Evolutionary conservation across 345 rosid genomes (phyloP), one percentile per base, ranked within the genome.

Genomic region (Lepidium sativum): DNA sequence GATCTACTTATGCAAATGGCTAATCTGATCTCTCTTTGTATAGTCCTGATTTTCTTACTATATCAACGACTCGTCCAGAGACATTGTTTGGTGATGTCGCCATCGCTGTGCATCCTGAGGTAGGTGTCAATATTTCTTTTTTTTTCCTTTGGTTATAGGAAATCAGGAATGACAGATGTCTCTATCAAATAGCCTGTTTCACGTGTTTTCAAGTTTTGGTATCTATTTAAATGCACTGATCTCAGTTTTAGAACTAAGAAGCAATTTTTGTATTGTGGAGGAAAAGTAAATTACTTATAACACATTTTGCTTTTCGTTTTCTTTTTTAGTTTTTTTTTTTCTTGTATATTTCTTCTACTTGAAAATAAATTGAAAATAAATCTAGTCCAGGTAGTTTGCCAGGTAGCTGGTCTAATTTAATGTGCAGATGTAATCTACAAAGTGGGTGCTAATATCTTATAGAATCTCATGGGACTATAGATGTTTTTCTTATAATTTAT

Each of bases 61-160:
- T 92, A 65, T 96, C 98, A 70, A 92, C 98, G 35, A 92, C 98
- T 12, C 89, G 98, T 42, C 98, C 98, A 25, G 98, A 92, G 82
- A 92, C 98, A 61, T 71, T 92, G 68, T 92, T 92, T 78, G 98
- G 94, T 65, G 98, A 92, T 72, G 98, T 89, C 35, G 98, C 98
- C 25, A 32, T 92, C 43, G 96, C 98, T 18, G 98, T 92, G 70
- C 77, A 92, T 84, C 98, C 98, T 63, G 63, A 84, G 91, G 98
- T 92, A 63, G 31, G 68, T 15, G 43, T 21, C 16, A 0, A 56
- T 53, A 34, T 54, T 35, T 44, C 29, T 11, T 8, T 8, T 11
- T 0, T 1, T 59, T 42, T 39, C 2, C 27, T 16, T 52, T 15
- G 20, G 13, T 60, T 31, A 40, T 53, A 61, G 20, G 55, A 42